Conservation (phyloP, 2,329 filamentous ascomycete species). For the Fonsecaea pugnacius region DNA sequence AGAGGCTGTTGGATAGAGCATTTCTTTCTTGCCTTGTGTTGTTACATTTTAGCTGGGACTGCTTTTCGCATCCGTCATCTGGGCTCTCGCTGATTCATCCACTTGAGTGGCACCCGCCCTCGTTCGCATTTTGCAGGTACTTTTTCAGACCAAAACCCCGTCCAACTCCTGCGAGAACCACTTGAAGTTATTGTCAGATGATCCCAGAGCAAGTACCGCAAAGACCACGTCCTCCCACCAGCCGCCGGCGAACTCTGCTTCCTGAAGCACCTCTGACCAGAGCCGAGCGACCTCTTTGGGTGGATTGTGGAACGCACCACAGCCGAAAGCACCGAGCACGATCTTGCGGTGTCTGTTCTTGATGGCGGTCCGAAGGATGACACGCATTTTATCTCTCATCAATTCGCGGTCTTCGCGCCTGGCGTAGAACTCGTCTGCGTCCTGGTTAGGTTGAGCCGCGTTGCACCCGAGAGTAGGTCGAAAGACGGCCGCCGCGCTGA, state of each 20-base stretch:
- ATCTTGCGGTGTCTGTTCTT: conserved; percentile 60
- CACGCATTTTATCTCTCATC: conserved; percentile 67
- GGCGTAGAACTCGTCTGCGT: conserved; percentile 44
- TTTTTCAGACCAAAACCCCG: conserved; percentile 28
- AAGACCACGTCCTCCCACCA: conserved; percentile 71
- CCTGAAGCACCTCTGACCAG: conserved; percentile 64
- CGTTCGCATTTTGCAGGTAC: background rate
- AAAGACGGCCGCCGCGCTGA: conserved; percentile 64
- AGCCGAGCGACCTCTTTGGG: conserved; percentile 64
- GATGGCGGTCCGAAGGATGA: conserved; percentile 65
- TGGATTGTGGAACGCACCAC: conserved; percentile 69
- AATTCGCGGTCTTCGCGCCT: conserved; percentile 53
- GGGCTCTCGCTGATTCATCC: background rate
- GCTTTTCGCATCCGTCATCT: background rate
- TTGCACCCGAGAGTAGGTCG: conserved; percentile 42
- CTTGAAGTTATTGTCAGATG: conserved; percentile 37
- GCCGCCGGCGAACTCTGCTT: conserved; percentile 65
- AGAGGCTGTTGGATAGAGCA: too few relatives aligned
- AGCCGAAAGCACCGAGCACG: conserved; percentile 71
- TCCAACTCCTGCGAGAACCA: conserved; percentile 30
- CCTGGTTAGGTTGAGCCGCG: conserved; percentile 6
- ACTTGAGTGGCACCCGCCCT: background rate
- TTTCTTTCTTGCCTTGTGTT: too few relatives aligned
- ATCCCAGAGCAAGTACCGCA: conserved; percentile 57
- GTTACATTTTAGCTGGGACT: background rate